Base-by-base conservation (phyloP, 495 filamentous ascomycete genomes). In the Oleoguttula mirabilis region DNA sequence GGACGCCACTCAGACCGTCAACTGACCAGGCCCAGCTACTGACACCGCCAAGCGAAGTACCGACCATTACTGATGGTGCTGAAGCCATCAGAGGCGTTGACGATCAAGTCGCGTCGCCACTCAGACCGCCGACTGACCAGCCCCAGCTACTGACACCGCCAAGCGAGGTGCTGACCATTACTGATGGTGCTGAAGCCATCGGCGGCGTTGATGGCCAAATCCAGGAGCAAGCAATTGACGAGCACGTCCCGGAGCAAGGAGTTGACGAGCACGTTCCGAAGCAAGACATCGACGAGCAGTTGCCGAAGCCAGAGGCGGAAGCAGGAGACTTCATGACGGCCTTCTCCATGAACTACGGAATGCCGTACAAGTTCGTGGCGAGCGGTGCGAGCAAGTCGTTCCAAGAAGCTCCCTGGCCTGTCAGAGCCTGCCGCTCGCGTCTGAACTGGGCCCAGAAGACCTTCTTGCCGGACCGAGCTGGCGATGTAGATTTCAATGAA, bases 291-390 rank as follows among this genome's bases (percentile, higher is more conserved):
- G 25, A 28, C 25, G 25, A 28, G 25, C 7, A 7, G n/a, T n/a
- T n/a, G n/a, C n/a, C 19, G 23, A 40, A 39, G 27, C 35, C 20
- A 7, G 37, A 37, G 21, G 24, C 35, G 17, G 44, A 48, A 6
- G 27, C 41, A n/a, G 51, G 45, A 12, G 47, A 50, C 36, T 38
- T 50, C 22, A 52, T 55, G 44, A 42, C 40, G 4, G 41, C 31
- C 24, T 45, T 59, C 25, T 55, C 39, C 19, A 16, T 45, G 21
- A 53, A 53, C 22, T 48, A 86, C 76, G 86, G 86, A 0, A 80
- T 82, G 38, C 79, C 77, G 0, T 93, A 94, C 55, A 88, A 92
- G 47, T 93, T 79, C 48, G 71, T 82, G 10, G 82, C 84, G 1
- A 60, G 69, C 4, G 76, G 84, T 2, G 62, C 75, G 8, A 80